phyloP scores from a whole-genome alignment of 1,139 yeast species.

The Taphrina confusa region DNA sequence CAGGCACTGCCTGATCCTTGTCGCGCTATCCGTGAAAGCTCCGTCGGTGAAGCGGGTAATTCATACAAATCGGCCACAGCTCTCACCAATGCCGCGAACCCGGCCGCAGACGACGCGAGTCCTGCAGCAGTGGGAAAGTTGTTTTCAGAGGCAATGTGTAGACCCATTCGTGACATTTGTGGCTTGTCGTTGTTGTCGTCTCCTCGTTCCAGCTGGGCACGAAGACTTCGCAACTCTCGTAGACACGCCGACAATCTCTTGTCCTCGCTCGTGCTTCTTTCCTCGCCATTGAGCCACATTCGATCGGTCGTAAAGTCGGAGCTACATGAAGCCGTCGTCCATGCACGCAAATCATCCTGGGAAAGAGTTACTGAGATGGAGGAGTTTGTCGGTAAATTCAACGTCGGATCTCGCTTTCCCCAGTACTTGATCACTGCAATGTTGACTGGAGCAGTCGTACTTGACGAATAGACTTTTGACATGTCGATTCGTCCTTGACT shows the following conservation, averaged over 20 bases:
- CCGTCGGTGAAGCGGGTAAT: constrained; percentile 78
- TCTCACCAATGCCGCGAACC: constrained; percentile 90
- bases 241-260: constrained; percentile 81
- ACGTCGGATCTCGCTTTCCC: constrained; percentile 90
- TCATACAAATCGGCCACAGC: constrained; percentile 80
- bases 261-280: constrained; percentile 60
- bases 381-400: constrained; percentile 92
- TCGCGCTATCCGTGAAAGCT: constrained; percentile 88
- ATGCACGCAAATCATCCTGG: constrained; percentile 84
- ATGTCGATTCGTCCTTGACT: not conserved
- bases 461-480: constrained; percentile 57
- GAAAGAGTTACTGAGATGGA: constrained; percentile 91
- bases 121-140: constrained; percentile 99
- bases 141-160: constrained; percentile 87
- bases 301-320: constrained; percentile 60
- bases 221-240: constrained; percentile 67
- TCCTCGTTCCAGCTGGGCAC: constrained; percentile 56
- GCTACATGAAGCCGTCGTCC: constrained; percentile 81
- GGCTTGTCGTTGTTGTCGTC: constrained; percentile 56
- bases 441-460: constrained; percentile 95
- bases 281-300: constrained; percentile 77
- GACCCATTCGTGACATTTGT: constrained; percentile 61
- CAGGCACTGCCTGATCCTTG: constrained; percentile 99
- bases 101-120: constrained; percentile 95
- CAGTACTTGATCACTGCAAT: constrained; percentile 96